These are phyloP conservation scores for Pseudisothecium myosuroides DNA, from an alignment of 225 moss, liverwort and hornwort genomes.

Conservation along the genomic window DNA sequence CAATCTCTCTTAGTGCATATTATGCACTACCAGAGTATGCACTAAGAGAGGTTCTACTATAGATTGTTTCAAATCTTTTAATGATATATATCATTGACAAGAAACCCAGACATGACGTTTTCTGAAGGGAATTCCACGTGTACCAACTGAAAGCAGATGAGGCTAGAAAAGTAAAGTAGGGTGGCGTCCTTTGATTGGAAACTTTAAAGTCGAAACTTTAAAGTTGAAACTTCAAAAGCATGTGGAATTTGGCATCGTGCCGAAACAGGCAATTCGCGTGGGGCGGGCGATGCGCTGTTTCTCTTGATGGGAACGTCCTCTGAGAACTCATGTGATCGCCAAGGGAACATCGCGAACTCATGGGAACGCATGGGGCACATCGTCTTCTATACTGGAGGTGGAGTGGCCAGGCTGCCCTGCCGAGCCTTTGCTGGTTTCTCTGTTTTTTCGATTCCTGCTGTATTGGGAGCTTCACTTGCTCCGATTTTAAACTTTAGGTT, in stretches of 20 bases:
- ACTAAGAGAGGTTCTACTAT: no score
- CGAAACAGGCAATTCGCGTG: background rate
- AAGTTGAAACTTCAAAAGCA: background rate
- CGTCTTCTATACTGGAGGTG: background rate
- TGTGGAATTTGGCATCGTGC: background rate
- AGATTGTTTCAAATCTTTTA: no score
- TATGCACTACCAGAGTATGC: no score
- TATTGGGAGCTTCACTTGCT: background rate
- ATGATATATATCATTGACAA: no score
- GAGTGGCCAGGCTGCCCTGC: constrained; percentile 12
- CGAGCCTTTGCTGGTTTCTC: background rate
- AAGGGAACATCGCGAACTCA: background rate
- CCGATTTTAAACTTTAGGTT: background rate
- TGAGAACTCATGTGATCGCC: background rate
- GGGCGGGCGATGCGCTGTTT: background rate
- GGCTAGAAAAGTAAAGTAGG: background rate
- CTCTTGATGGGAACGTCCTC: background rate
- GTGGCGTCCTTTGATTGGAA: no score
- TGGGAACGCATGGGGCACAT: background rate
- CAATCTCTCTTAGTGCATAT: no score
- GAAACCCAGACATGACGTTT: no score
- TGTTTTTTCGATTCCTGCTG: background rate
- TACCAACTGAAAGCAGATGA: background rate
- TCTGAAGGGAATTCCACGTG: background rate
- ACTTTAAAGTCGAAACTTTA: background rate